Base-by-base conservation (phyloP, 2,329 filamentous ascomycete genomes). In the Talaromyces sp. region DNA sequence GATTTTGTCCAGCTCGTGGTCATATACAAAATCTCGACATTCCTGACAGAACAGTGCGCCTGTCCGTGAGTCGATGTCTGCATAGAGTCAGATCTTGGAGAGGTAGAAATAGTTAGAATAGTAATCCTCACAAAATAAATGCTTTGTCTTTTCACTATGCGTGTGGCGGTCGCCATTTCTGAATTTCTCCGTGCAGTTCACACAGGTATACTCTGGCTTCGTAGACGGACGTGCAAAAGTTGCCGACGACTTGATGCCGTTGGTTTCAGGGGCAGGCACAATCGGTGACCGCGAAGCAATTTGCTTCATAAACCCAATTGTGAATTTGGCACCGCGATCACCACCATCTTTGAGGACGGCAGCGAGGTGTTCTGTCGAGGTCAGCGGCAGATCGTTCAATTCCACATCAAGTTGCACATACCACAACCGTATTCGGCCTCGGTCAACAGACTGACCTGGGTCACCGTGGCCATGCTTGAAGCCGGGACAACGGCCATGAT, bases 11-110 rank as follows among this genome's bases (percentile, higher is more conserved):
- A 78, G 63, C 6, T 71, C 70, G 56, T 71, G 69, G 55, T 78
- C 76, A 62, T 78, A 78, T 43, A 78, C 68, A 53, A 78, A 71
- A 64, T 78, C 77, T 17, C 65, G 65, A 62, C 77, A 78, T 17
- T 62, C 64, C 62, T 77, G 71, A 60, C 77, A 78, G 49, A 72
- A 78, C 6, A 78, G 62, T 31, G 69, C 67, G 7, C 75, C 73
- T 26, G 67, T 75, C 51, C 75, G 71, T 7, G 74, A 76, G 60
- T 78, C 76, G 61, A 77, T 73, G 58, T 76, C 76, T 78, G 14
- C 26, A 31, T 31, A 19, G 14, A 21, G 63, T 63, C 63, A 67
- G 57, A 10, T 63, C 5, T 26, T 13, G n/a, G 19, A 14, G 1
- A 24, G 19, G 6, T 1, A 6, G 21, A n/a, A 13, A 17, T 24